Conservation (phyloP, 306 rosid genomes). For the Lotus japonicus region DNA sequence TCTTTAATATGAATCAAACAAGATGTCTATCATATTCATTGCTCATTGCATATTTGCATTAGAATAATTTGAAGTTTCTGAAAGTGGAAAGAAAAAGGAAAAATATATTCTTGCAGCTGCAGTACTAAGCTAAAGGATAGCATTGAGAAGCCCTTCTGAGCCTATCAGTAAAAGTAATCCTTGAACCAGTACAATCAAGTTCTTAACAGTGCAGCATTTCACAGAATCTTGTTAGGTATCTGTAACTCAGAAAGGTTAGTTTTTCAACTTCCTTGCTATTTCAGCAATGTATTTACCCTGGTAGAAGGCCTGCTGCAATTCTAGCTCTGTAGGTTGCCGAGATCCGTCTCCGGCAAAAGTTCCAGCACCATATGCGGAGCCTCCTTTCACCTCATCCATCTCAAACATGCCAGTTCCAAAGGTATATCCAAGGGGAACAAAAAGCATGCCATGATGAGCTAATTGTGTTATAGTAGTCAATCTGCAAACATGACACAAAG, state of each 20-base stretch:
- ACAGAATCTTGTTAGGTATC: background rate
- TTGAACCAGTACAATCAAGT: background rate
- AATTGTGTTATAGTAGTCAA: conserved; percentile 76
- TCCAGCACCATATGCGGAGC: conserved; percentile 88
- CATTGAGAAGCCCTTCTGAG: background rate
- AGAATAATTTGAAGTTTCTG: too few species aligned
- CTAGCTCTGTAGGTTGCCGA: conserved; percentile 76
- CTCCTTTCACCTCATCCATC: conserved; percentile 82
- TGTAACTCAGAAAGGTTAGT: background rate
- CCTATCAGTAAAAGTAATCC: background rate
- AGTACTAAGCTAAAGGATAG: background rate
- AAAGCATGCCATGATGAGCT: conserved; percentile 95
- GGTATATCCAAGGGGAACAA: conserved; percentile 84
- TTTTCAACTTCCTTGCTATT: conserved; percentile 70
- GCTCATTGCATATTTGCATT: too few species aligned
- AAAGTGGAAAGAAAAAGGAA: too few species aligned
- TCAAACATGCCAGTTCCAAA: conserved; percentile 82
- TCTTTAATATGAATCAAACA: too few species aligned
- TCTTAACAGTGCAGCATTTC: background rate
- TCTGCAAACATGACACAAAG: conserved; percentile 27
- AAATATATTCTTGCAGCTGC: background rate
- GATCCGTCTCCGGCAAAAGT: conserved; percentile 86
- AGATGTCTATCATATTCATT: too few species aligned
- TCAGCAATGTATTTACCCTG: conserved; percentile 78
- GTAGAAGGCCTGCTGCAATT: conserved; percentile 74